These are phyloP conservation scores for Podospora australis DNA, from an alignment of 495 filamentous ascomycete species.

Conservation along the genomic window DNA sequence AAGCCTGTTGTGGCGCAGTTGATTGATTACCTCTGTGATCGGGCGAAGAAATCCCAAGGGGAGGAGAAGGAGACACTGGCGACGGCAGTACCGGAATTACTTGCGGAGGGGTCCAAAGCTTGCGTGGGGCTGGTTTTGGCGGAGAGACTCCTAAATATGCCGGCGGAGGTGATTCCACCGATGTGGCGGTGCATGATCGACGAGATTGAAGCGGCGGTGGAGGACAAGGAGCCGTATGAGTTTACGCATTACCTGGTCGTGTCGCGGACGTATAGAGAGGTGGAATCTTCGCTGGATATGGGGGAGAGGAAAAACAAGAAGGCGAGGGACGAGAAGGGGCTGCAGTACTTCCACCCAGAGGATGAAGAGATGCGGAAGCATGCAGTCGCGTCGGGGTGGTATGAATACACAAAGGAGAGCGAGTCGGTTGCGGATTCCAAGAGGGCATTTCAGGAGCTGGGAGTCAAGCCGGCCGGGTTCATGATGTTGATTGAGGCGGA, in stretches of 20 bases:
- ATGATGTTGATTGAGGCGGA: constrained; percentile 70
- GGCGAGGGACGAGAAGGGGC: constrained; percentile 50
- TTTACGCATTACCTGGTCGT: constrained; percentile 91
- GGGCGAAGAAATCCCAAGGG: constrained; percentile 33
- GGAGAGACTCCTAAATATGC: constrained; percentile 93
- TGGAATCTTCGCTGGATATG: constrained; percentile 71
- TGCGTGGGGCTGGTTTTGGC: constrained; percentile 78
- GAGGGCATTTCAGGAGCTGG: constrained; percentile 87
- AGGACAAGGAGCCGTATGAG: constrained; percentile 86
- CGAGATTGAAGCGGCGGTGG: constrained; percentile 82
- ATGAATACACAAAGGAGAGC: constrained; percentile 71
- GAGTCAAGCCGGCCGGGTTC: constrained; percentile 74
- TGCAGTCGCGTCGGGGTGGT: constrained; percentile 57
- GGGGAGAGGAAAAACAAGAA: constrained; percentile 68
- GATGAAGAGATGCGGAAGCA: constrained; percentile 82
- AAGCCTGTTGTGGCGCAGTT: constrained; percentile 57
- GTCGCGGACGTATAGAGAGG: constrained; percentile 84
- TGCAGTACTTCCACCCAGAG: constrained; percentile 94
- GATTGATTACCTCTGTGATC: constrained; percentile 62
- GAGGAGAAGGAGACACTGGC: constrained; percentile 13
- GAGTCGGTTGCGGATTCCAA: constrained; percentile 83
- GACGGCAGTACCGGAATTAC: constrained; percentile 14
- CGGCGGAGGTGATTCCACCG: constrained; percentile 80
- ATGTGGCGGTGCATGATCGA: constrained; percentile 96
- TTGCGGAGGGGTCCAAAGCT: constrained; percentile 28